Percentiles rank a stretch among this genome's conserved stretches.
Conservation (phyloP, 176 grass and related monocot genomes). For the Elaeis guineensis region DNA sequence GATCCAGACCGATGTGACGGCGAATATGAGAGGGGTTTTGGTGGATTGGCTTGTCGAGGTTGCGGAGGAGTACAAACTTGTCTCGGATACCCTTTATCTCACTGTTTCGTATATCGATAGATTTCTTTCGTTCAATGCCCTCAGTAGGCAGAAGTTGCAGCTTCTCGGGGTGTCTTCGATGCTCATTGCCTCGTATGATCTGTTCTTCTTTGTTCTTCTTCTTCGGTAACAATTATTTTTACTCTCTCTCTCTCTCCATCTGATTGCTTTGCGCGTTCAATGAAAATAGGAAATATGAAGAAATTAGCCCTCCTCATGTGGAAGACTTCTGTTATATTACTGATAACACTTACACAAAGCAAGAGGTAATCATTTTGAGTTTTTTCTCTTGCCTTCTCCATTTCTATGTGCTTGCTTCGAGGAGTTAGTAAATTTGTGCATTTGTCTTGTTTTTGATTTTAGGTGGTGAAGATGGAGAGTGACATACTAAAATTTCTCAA, state of each 20-base stretch:
- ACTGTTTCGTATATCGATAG: constrained; percentile 71
- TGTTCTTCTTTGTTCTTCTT: not conserved
- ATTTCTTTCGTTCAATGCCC: constrained; percentile 61
- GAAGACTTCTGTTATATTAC: constrained; percentile 98
- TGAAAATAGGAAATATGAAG: constrained; percentile 77
- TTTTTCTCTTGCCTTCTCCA: not conserved
- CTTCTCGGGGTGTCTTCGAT: constrained; percentile 81
- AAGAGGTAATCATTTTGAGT: constrained; percentile 32
- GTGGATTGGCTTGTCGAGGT: constrained; percentile 98
- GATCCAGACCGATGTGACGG: constrained; percentile 60
- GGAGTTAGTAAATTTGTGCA: no score
- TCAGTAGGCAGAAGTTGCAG: constrained; percentile 59
- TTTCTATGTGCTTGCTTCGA: no score
- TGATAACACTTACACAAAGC: constrained; percentile 84
- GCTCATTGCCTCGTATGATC: constrained; percentile 74
- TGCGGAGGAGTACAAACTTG: constrained; percentile 88
- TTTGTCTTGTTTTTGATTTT: not conserved
- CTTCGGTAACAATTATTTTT: not conserved
- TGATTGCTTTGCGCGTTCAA: not conserved
- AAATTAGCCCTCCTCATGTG: constrained; percentile 58
- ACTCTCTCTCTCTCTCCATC: not conserved
- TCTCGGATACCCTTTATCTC: constrained; percentile 73
- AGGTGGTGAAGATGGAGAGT: constrained; percentile 79
- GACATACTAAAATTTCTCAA: constrained; percentile 78
- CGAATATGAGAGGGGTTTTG: constrained; percentile 72